Evolutionary conservation across 192 early-diverging fungal species (phyloP), one percentile per base, ranked within the genome.

Genomic region (Coemansia sp.): DNA sequence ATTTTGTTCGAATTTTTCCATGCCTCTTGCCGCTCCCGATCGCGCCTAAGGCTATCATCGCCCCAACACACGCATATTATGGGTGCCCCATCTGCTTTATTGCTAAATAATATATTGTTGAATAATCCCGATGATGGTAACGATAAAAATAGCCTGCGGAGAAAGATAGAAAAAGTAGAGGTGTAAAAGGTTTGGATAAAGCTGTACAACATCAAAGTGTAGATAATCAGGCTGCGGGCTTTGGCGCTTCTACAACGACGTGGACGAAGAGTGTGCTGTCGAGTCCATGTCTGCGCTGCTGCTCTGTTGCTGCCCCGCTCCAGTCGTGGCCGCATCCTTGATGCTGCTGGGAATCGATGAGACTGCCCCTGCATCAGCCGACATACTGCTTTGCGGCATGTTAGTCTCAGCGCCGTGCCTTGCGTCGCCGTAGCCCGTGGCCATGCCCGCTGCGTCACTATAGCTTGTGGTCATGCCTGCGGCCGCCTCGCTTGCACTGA

Each of bases 1-100:
- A 38, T 52, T 66, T 79, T 79, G 76, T 79, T 79, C 76, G 37
- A 67, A 23, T 59, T 58, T 50, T 60, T 28, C 51, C 20, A 38
- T 49, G 24, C 25, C 26, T 15, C 47, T 24, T 36, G 26, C 26
- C 46, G 46, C 47, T 28, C 18, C 28, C n/a, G 31, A 18, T 17
- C 18, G 31, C 59, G 20, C 23, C 26, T 25, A 26, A n/a, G 52
- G 26, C 52, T 24, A 25, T 21, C 59, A 50, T 8, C 47, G 18
- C 20, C 31, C 59, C 28, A 26, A 48, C 17, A 7, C 14, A 4
- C 56, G 31, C 28, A 3, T 6, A 61, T 11, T 61, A 61, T 61
- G 59, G 59, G 59, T 26, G n/a, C 2, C 5, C 21, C 50, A 10
- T 11, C 23, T 12, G 23, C 14, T 21, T 52, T 52, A 3, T 6